Conservation (phyloP, 352 stramenopile species). For the Pythium volutum region DNA sequence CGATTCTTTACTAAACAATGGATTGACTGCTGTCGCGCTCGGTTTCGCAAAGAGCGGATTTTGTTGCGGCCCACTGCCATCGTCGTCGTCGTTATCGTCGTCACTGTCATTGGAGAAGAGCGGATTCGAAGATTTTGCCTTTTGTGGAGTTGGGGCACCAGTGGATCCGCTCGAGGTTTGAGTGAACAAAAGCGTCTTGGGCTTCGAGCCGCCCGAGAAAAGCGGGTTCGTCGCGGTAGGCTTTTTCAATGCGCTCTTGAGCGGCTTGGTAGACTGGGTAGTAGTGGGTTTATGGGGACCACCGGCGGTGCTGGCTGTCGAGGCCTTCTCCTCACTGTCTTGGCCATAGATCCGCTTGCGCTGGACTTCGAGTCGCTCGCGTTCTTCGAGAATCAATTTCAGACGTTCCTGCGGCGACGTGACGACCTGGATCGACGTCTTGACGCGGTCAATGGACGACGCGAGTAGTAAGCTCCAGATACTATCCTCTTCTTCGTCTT, state of each 20-base stretch:
- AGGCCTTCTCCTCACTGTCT: background rate
- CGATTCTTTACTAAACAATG: slow-evolving; percentile 2
- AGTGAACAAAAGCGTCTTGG: slow-evolving; percentile 11
- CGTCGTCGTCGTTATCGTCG: background rate
- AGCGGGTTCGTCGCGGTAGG: slow-evolving; percentile 8
- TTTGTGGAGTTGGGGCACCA: background rate
- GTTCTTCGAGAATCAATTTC: slow-evolving; percentile 57
- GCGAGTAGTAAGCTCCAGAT: slow-evolving; percentile 71
- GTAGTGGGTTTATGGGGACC: slow-evolving; percentile 12
- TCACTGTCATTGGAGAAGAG: slow-evolving; percentile 12
- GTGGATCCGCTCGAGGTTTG: background rate
- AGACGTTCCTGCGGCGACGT: slow-evolving; percentile 48
- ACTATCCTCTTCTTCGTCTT: slow-evolving; percentile 53
- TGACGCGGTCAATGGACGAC: slow-evolving; percentile 67
- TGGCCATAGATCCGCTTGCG: slow-evolving; percentile 36
- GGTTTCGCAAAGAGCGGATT: slow-evolving; percentile 18
- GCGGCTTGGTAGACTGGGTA: slow-evolving; percentile 11
- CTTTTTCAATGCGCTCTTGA: slow-evolving; percentile 25
- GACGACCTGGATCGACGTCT: slow-evolving; percentile 43
- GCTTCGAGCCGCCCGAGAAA: background rate
- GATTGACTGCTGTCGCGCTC: slow-evolving; percentile 1
- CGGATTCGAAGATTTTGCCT: slow-evolving; percentile 10
- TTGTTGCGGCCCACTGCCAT: background rate
- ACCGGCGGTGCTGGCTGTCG: background rate
- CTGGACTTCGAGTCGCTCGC: slow-evolving; percentile 59